Evolutionary conservation across 257 asterid genomes (phyloP), one percentile per base, ranked within the genome.

Genomic region (Solanum etuberosum): DNA sequence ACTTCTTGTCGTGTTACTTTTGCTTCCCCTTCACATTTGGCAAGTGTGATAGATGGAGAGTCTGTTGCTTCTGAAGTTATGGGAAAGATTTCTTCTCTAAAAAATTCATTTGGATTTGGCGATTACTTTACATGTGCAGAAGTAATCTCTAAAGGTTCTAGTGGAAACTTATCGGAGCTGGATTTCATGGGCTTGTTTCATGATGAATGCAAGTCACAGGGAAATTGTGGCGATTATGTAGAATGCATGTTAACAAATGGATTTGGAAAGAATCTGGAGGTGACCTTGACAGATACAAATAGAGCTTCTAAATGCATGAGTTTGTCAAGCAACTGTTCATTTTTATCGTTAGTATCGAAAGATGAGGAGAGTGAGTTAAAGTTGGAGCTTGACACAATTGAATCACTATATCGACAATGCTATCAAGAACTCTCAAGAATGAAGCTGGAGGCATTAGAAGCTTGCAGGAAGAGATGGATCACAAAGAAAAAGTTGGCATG

Each of bases 401-500:
- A 91, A 63, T 21, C 70, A 6, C 91, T 90, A 25, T 89, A 91
- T 87, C 90, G 71, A 63, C 91, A 86, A 3, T 89, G 91, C 91
- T 65, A 86, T 37, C 87, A 81, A 46, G 88, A 91, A 73, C 88
- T 91, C 32, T 78, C 89, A 18, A 88, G 83, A 59, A 89, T 86
- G 92, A 91, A 86, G 81, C 85, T 88, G 86, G 93, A 88, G 72
- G 93, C 92, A 10, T 59, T 89, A 42, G 91, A 91, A 82, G 89
- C 90, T 5, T 83, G 91, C 63, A 89, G 86, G 90, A 94, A 90
- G 80, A 86, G 88, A 86, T 94, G 96, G 96, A 87, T 81, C 89
- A 14, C 86, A 10, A 92, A 90, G 85, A 86, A 89, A 88, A 89
- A 92, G 83, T 85, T 51, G 43, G 83, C 68, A 25, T 83, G 71